A percentile compares a stretch with the other conserved stretches of the same genome.
phyloP scores from a whole-genome alignment of 1,284 basidiomycete species.

The Cutaneotrichosporon arboriforme region DNA sequence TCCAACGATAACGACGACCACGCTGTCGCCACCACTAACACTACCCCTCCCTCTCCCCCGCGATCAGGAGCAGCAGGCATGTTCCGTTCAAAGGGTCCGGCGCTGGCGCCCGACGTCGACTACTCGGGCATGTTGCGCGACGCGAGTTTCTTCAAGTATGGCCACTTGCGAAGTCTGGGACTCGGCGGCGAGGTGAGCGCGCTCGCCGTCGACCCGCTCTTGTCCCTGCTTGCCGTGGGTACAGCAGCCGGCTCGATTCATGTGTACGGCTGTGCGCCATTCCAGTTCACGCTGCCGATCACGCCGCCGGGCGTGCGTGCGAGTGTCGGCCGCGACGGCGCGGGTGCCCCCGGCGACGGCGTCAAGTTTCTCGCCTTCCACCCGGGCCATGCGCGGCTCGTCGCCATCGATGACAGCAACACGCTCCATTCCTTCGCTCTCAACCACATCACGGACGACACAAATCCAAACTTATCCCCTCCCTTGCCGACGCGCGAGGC shows the following conservation, averaged over 20 bases:
- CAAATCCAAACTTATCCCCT: slow-evolving; percentile 29
- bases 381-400: slow-evolving; percentile 39
- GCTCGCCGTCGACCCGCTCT: slow-evolving; percentile 64
- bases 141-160: slow-evolving; percentile 44
- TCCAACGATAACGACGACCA: not conserved
- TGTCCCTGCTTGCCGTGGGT: slow-evolving; percentile 68
- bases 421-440: slow-evolving; percentile 39
- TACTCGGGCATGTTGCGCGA: slow-evolving; percentile 44
- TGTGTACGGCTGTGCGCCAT: slow-evolving; percentile 37
- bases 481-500: slow-evolving; percentile 34
- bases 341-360: slow-evolving; percentile 8
- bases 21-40: not conserved
- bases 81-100: slow-evolving; percentile 41
- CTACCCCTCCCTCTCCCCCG: not conserved
- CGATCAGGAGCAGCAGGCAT: slow-evolving; percentile 17
- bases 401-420: slow-evolving; percentile 40
- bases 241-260: slow-evolving; percentile 42
- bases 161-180: slow-evolving; percentile 42
- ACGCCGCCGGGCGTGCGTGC: slow-evolving; percentile 17
- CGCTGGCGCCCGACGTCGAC: slow-evolving; percentile 34
- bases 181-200: slow-evolving; percentile 55
- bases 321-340: not conserved
- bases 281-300: slow-evolving; percentile 42
- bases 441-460: slow-evolving; percentile 30
- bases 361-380: slow-evolving; percentile 47